These are phyloP conservation scores for Aspergillus intermedius DNA, from an alignment of 2,329 filamentous ascomycete species.

Conservation along the genomic window DNA sequence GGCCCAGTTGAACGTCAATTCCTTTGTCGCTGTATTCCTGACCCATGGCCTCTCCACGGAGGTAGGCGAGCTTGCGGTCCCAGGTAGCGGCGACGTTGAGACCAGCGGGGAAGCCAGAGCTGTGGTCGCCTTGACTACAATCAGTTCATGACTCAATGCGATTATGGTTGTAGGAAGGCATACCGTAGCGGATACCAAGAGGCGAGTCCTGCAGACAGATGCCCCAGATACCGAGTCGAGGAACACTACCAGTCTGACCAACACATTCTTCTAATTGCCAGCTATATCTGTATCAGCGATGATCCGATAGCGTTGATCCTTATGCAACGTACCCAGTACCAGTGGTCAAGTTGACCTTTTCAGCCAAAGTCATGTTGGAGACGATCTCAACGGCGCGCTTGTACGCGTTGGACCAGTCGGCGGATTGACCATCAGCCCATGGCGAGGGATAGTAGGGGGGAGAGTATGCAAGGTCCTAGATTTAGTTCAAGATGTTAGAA, in stretches of 20 bases:
- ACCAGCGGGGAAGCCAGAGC: constrained; percentile 73
- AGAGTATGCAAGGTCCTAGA: constrained; percentile 35
- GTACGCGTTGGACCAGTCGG: constrained; percentile 71
- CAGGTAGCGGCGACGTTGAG: constrained; percentile 78
- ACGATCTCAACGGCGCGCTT: constrained; percentile 71
- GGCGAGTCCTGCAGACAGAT: constrained; percentile 87
- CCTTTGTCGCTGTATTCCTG: constrained; percentile 69
- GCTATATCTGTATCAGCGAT: constrained; percentile 28
- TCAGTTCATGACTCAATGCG: neutral
- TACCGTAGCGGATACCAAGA: constrained; percentile 65
- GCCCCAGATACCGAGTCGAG: constrained; percentile 53
- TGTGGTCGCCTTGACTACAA: constrained; percentile 56
- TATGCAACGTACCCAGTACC: constrained; percentile 63
- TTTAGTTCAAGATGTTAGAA: neutral
- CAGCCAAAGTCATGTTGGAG: constrained; percentile 70
- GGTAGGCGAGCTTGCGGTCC: constrained; percentile 64
- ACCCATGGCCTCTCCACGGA: constrained; percentile 67
- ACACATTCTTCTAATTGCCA: constrained; percentile 69
- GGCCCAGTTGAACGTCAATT: constrained; percentile 67
- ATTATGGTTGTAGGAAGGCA: constrained; percentile 8
- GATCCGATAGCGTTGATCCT: neutral
- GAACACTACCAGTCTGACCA: constrained; percentile 56
- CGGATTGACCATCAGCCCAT: constrained; percentile 66
- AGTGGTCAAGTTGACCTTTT: constrained; percentile 94
- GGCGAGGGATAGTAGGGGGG: constrained; percentile 77